A percentile compares a stretch with the other conserved stretches of the same genome.
Evolutionary conservation across 2,329 filamentous ascomycete species (phyloP).

Genomic region (Microthyrium microscopicum): DNA sequence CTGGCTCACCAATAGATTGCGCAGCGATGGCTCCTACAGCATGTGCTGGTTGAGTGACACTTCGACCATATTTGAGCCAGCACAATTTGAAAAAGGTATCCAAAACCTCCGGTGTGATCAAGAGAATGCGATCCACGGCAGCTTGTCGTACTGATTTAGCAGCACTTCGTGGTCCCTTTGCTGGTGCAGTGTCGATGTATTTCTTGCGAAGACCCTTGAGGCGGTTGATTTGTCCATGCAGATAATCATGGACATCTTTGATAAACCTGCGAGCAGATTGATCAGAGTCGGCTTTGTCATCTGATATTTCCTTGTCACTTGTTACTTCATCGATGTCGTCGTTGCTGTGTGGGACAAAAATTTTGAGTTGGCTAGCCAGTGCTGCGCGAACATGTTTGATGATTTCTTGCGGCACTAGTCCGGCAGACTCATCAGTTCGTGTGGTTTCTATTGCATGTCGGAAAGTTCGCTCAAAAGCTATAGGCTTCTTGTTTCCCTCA

Average conservation of each 20-base stretch:
- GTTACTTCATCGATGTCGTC: neutral
- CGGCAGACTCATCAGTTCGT: constrained; percentile 51
- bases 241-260: neutral
- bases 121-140: constrained; percentile 56
- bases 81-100: constrained; percentile 65
- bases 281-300: constrained; percentile 1
- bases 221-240: neutral
- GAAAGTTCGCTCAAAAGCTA: constrained; percentile 83
- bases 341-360: no score
- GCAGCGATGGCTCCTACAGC: constrained; percentile 92
- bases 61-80: constrained; percentile 76
- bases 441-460: constrained; percentile 59
- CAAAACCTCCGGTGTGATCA: constrained; percentile 62
- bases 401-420: constrained; percentile 51
- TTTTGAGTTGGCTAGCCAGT: no score
- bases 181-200: constrained; percentile 4
- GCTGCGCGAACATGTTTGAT: no score
- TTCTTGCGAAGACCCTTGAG: constrained; percentile 1
- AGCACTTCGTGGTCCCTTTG: no score
- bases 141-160: no score
- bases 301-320: constrained; percentile 1
- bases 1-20: constrained; percentile 94
- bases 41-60: constrained; percentile 84
- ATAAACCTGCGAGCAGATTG: constrained; percentile 3
- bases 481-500: constrained; percentile 84